Conservation (phyloP, 495 filamentous ascomycete genomes). For the Trichoderma virens region DNA sequence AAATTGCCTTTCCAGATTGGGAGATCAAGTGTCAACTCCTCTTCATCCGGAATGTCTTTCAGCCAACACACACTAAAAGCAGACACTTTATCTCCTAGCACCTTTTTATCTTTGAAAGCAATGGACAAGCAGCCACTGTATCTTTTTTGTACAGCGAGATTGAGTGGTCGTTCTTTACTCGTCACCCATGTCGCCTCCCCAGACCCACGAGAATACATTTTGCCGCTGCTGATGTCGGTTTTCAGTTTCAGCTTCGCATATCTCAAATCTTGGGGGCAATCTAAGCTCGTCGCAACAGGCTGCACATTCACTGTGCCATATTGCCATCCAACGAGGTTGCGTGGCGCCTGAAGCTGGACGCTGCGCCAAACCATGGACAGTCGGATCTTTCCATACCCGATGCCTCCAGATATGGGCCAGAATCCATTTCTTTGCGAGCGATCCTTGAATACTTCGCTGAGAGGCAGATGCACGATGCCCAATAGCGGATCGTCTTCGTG, state of each 20-base stretch:
- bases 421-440: conserved; percentile 52
- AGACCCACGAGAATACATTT: conserved; percentile 40
- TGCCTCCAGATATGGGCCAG: conserved; percentile 54
- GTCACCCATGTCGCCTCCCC: conserved; percentile 22
- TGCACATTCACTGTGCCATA: conserved; percentile 57
- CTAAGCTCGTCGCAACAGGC: conserved; percentile 24
- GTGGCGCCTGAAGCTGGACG: conserved; percentile 48
- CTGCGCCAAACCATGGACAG: conserved; percentile 65
- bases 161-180: conserved; percentile 32
- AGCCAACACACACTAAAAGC: conserved; percentile 63
- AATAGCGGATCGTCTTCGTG: conserved; percentile 60
- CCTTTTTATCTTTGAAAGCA: conserved; percentile 48
- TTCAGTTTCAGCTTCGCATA: conserved; percentile 47
- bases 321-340: conserved; percentile 53
- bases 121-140: conserved; percentile 52
- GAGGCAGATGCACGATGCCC: conserved; percentile 58
- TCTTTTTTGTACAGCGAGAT: conserved; percentile 51
- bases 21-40: conserved; percentile 44
- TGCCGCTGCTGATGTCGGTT: conserved; percentile 43
- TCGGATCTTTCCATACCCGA: conserved; percentile 59
- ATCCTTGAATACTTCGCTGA: conserved; percentile 47
- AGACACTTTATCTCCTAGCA: conserved; percentile 41
- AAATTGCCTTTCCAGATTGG: conserved; percentile 46
- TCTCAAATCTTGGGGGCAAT: conserved; percentile 35
- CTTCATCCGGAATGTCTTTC: conserved; percentile 55